Percentiles rank a stretch among this genome's conserved stretches.
Conservation (phyloP, 768 basidiomycete genomes). For the Royoungia palumana region DNA sequence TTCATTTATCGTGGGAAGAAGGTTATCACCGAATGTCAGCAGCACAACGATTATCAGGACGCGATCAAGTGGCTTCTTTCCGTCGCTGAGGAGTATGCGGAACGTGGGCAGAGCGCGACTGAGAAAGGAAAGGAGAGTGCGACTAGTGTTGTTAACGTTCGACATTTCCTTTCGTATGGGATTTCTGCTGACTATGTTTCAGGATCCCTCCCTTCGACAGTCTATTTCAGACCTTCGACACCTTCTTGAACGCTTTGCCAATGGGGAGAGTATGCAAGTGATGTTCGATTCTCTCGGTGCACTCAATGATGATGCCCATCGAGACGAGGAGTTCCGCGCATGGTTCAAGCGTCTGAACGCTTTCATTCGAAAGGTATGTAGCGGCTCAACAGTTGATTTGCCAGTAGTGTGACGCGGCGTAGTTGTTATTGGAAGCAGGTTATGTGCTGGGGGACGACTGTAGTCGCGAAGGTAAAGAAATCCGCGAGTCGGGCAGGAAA, state of each 20-base stretch:
- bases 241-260: constrained; percentile 89
- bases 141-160: constrained; percentile 12
- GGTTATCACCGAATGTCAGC: constrained; percentile 89
- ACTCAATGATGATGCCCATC: constrained; percentile 68
- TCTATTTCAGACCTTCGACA: constrained; percentile 66
- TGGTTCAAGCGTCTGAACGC: constrained; percentile 68
- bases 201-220: constrained; percentile 56
- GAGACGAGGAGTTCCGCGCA: constrained; percentile 67
- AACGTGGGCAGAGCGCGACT: constrained; percentile 44
- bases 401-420: not conserved
- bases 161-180: not conserved
- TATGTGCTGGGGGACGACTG: constrained; percentile 82
- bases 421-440: constrained; percentile 76
- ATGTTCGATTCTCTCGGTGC: constrained; percentile 69
- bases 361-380: constrained; percentile 61
- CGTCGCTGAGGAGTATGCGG: constrained; percentile 59
- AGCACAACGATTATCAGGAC: constrained; percentile 86
- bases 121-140: constrained; percentile 31
- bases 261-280: constrained; percentile 59
- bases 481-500: constrained; percentile 66
- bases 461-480: constrained; percentile 54
- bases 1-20: constrained; percentile 95
- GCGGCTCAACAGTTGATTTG: not conserved
- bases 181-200: constrained; percentile 9
- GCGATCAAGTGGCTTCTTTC: constrained; percentile 71